These are phyloP conservation scores for Cytospora piceae DNA, from an alignment of 2,329 filamentous ascomycete genomes.

Conservation along the genomic window DNA sequence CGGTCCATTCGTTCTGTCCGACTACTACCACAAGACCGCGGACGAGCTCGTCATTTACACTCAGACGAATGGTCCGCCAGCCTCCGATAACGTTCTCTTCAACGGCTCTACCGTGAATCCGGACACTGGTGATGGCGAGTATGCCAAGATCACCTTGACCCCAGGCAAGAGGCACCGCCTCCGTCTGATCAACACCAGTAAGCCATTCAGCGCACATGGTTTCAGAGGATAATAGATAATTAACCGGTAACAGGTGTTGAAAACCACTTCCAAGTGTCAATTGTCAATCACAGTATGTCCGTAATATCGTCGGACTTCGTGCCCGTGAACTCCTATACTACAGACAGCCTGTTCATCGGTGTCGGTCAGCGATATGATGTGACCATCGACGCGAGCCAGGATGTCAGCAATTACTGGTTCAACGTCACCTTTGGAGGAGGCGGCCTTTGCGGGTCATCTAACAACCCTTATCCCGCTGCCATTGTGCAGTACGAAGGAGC, in stretches of 20 bases:
- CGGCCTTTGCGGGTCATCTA: slow-evolving; percentile 40
- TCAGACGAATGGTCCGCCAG: slow-evolving; percentile 36
- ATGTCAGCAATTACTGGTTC: slow-evolving; percentile 45
- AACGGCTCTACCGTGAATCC: slow-evolving; percentile 48
- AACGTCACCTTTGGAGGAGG: slow-evolving; percentile 40
- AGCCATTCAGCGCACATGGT: neutral
- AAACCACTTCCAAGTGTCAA: slow-evolving; percentile 42
- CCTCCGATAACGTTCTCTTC: slow-evolving; percentile 48
- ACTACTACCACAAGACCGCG: slow-evolving; percentile 51
- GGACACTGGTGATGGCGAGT: slow-evolving; percentile 37
- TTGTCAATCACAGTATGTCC: slow-evolving; percentile 53
- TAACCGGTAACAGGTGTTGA: slow-evolving; percentile 22
- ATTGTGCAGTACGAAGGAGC: slow-evolving; percentile 46
- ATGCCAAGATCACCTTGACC: slow-evolving; percentile 42
- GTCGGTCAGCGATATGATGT: slow-evolving; percentile 54
- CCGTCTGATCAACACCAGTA: slow-evolving; percentile 52
- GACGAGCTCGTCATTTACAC: slow-evolving; percentile 36
- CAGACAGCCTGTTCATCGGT: slow-evolving; percentile 53
- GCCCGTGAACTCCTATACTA: slow-evolving; percentile 52
- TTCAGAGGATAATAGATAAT: neutral
- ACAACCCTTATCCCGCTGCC: slow-evolving; percentile 41
- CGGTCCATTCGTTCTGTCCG: slow-evolving; percentile 52
- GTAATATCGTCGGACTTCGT: slow-evolving; percentile 58
- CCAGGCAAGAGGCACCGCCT: slow-evolving; percentile 53
- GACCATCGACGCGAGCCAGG: slow-evolving; percentile 47